These are phyloP conservation scores for Irpex sp. DNA, from an alignment of 1,284 basidiomycete genomes.

Conservation along the genomic window DNA sequence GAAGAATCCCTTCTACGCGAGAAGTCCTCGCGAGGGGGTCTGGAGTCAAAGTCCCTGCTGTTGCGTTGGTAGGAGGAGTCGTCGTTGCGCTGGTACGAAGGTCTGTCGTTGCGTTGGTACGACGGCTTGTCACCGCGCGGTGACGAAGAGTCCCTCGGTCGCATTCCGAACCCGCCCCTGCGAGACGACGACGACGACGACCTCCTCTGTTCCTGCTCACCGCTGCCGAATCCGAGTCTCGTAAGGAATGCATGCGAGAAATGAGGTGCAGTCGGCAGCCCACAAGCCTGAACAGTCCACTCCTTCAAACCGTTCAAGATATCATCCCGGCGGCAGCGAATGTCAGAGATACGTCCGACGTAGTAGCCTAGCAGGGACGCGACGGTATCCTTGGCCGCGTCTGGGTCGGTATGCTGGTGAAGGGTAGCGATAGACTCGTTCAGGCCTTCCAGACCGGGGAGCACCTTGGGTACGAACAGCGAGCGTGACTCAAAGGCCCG, in stretches of 20 bases:
- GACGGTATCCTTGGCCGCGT: conserved; percentile 64
- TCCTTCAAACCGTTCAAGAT: conserved; percentile 61
- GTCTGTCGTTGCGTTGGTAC: no score
- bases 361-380: conserved; percentile 80
- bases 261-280: conserved; percentile 46
- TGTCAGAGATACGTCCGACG: conserved; percentile 44
- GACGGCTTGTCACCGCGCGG: no score
- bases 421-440: conserved; percentile 19
- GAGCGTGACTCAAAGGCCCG: neutral
- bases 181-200: neutral
- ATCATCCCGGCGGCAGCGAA: conserved; percentile 45
- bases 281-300: conserved; percentile 60
- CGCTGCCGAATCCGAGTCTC: conserved; percentile 28
- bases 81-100: no score
- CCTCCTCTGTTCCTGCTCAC: neutral
- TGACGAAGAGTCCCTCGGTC: neutral
- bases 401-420: conserved; percentile 41
- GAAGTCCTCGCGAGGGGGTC: no score
- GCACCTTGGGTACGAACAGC: neutral
- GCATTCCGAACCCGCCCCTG: neutral
- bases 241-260: conserved; percentile 45
- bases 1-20: no score
- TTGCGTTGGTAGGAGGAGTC: neutral
- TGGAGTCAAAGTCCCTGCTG: neutral
- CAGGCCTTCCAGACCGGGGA: conserved; percentile 27